phyloP scores from a whole-genome alignment of 768 basidiomycete species.

The Hericium rajendrae region DNA sequence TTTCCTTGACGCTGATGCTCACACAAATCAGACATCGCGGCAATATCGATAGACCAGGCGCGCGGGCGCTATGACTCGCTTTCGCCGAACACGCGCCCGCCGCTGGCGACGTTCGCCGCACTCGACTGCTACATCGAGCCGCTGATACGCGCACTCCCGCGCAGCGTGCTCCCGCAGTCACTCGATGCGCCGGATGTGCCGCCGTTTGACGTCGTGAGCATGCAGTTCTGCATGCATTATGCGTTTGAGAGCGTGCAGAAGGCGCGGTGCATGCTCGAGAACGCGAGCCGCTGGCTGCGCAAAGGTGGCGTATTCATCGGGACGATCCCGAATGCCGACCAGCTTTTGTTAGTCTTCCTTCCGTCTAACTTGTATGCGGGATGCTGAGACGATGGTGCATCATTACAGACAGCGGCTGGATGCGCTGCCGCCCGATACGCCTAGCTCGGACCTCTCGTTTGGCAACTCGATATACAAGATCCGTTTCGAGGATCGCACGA shows the following conservation, averaged over 20 bases:
- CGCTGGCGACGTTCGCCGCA: slow-evolving; percentile 74
- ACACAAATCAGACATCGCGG: slow-evolving; percentile 65
- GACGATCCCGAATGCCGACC: slow-evolving; percentile 87
- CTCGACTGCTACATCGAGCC: slow-evolving; percentile 82
- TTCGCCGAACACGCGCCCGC: slow-evolving; percentile 52
- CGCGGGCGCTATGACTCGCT: slow-evolving; percentile 49
- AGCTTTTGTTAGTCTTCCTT: slow-evolving; percentile 56
- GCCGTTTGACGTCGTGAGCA: slow-evolving; percentile 89
- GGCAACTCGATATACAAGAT: slow-evolving; percentile 90
- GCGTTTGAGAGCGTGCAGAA: slow-evolving; percentile 90
- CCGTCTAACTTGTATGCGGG: background rate
- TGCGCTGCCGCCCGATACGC: slow-evolving; percentile 50
- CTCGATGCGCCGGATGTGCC: slow-evolving; percentile 17
- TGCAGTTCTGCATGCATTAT: slow-evolving; percentile 99
- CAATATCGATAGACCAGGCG: slow-evolving; percentile 85
- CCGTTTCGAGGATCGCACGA: slow-evolving; percentile 65
- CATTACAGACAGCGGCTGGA: slow-evolving; percentile 58
- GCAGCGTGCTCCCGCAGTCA: slow-evolving; percentile 34
- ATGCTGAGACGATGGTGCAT: background rate
- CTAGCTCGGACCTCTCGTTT: slow-evolving; percentile 56
- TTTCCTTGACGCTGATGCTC: slow-evolving; percentile 1
- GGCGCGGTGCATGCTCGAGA: slow-evolving; percentile 85
- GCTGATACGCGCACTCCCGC: slow-evolving; percentile 59
- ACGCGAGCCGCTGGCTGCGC: slow-evolving; percentile 72
- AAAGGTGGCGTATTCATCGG: slow-evolving; percentile 90